Percentiles rank a stretch among this genome's conserved stretches.
These are phyloP conservation scores for Flaveria sonorensis DNA, from an alignment of 129 eudicot species.

Conservation along the genomic window DNA sequence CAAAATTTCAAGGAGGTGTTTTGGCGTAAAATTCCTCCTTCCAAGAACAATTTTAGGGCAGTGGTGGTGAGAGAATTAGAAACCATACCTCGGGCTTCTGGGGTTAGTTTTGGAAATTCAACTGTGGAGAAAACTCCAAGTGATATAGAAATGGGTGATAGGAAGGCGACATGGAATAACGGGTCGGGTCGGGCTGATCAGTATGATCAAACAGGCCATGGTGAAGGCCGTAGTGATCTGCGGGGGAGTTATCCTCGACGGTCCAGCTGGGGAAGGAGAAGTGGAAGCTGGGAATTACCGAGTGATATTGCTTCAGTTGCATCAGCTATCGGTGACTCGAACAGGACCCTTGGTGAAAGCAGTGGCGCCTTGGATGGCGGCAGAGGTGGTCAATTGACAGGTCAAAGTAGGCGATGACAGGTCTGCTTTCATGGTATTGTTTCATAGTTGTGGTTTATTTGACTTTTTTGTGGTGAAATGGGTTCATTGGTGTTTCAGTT, in stretches of 20 bases:
- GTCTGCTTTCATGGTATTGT: constrained; percentile 23
- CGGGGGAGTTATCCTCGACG: constrained; percentile 39
- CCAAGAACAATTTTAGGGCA: constrained; percentile 70
- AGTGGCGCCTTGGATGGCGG: constrained; percentile 36
- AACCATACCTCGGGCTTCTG: constrained; percentile 27
- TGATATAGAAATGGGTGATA: constrained; percentile 53
- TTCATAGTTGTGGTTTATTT: constrained; percentile 15
- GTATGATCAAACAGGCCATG: constrained; percentile 8
- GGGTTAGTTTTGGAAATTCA: constrained; percentile 38
- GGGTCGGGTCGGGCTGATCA: constrained; percentile 25
- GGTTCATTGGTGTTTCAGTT: constrained; percentile 23
- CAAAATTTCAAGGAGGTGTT: constrained; percentile 65
- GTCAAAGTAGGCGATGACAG: constrained; percentile 39
- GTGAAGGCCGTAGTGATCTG: constrained; percentile 30
- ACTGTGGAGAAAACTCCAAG: constrained; percentile 47
- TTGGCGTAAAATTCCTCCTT: constrained; percentile 65
- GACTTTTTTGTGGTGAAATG: constrained; percentile 12
- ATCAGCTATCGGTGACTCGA: constrained; percentile 50
- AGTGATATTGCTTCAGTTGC: constrained; percentile 52
- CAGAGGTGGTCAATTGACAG: constrained; percentile 29
- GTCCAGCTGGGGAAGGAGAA: constrained; percentile 70
- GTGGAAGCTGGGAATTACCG: constrained; percentile 61
- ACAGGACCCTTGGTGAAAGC: constrained; percentile 45
- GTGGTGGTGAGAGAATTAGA: constrained; percentile 50
- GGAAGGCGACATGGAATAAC: constrained; percentile 51